Conservation (phyloP, 768 basidiomycete species). For the Termitomyces sp. region DNA sequence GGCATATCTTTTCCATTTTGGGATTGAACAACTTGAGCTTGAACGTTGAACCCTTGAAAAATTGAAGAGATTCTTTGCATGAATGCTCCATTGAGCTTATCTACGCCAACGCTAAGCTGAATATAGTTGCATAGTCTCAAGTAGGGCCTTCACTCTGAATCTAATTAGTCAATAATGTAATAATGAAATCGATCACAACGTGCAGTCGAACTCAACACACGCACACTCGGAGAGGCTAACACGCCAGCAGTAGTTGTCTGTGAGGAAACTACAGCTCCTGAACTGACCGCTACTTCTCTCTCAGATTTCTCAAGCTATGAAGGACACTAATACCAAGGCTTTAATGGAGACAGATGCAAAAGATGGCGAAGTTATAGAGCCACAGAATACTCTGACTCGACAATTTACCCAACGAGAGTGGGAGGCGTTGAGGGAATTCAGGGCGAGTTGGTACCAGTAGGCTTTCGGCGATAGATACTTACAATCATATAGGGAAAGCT, state of each 20-base stretch:
- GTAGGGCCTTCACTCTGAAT: neutral
- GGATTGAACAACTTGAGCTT: neutral
- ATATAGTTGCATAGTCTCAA: neutral
- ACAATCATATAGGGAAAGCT: constrained; percentile 28
- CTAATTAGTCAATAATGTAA: neutral
- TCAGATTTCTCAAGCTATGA: neutral
- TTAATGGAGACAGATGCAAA: constrained; percentile 11
- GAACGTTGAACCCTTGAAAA: neutral
- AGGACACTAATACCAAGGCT: neutral
- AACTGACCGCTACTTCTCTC: constrained; percentile 1
- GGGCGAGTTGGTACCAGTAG: constrained; percentile 35
- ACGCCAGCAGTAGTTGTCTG: constrained; percentile 7
- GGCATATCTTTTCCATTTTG: neutral
- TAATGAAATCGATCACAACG: constrained; percentile 4
- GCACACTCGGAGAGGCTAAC: neutral
- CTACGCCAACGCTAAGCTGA: neutral
- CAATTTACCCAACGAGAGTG: constrained; percentile 71
- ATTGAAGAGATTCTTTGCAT: neutral
- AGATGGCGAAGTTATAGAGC: constrained; percentile 34
- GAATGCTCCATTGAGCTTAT: neutral
- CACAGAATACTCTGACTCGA: constrained; percentile 63
- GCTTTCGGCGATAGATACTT: neutral
- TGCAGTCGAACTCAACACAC: neutral
- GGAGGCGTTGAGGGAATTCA: constrained; percentile 60
- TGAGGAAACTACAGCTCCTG: constrained; percentile 4